These are phyloP conservation scores for Monosporascus sp. DNA, from an alignment of 2,329 filamentous ascomycete species.

Conservation along the genomic window DNA sequence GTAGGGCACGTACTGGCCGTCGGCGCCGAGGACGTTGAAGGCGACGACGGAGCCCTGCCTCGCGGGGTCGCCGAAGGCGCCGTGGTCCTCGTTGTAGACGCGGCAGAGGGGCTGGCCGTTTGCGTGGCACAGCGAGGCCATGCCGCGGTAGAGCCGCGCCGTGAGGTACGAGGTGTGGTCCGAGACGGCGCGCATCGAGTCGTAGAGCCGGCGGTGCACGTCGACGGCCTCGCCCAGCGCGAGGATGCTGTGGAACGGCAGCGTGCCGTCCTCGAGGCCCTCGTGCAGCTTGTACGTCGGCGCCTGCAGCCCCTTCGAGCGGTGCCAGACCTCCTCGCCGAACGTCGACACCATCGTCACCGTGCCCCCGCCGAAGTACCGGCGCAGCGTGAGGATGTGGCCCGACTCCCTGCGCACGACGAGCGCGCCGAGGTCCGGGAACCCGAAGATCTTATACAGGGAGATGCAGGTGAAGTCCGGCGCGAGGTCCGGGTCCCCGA, in stretches of 20 bases:
- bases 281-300: constrained; percentile 47
- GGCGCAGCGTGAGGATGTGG: constrained; percentile 47
- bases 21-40: constrained; percentile 53
- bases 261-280: constrained; percentile 61
- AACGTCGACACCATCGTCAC: constrained; percentile 54
- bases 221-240: constrained; percentile 56
- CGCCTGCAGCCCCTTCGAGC: constrained; percentile 40
- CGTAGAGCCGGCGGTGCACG: constrained; percentile 50
- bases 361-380: constrained; percentile 66
- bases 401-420: constrained; percentile 52
- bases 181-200: constrained; percentile 54
- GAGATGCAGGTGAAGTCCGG: constrained; percentile 59
- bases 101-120: constrained; percentile 48
- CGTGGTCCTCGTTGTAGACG: constrained; percentile 49
- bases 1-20: constrained; percentile 51
- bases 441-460: constrained; percentile 64
- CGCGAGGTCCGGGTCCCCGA: constrained; percentile 44
- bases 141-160: constrained; percentile 40
- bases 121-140: constrained; percentile 44
- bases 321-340: constrained; percentile 45
- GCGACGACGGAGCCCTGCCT: constrained; percentile 58
- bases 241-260: constrained; percentile 61
- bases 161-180: constrained; percentile 51
- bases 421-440: constrained; percentile 58
- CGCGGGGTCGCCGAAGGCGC: constrained; percentile 43